Evolutionary conservation across 352 stramenopile genomes (phyloP).

Genomic region (Phytophthora melonis): DNA sequence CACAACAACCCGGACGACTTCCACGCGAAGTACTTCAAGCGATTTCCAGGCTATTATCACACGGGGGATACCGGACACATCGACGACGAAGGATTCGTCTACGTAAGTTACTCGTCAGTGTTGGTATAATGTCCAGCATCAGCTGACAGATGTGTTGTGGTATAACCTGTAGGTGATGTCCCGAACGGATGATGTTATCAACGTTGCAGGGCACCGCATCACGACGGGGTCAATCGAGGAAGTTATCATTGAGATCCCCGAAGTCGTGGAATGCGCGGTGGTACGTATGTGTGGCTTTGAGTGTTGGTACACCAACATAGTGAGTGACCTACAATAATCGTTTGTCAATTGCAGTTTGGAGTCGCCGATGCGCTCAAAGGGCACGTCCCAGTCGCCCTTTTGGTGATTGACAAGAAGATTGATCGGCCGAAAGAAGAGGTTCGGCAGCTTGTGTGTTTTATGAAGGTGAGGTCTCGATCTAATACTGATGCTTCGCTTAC

Average conservation of each 20-base stretch:
- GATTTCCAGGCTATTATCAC: constrained; percentile 91
- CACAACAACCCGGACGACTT: constrained; percentile 90
- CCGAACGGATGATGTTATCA: constrained; percentile 93
- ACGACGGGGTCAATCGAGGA: constrained; percentile 92
- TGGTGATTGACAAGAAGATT: constrained; percentile 58
- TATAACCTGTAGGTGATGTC: constrained; percentile 80
- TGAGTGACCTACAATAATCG: not conserved
- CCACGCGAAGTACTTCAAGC: constrained; percentile 82
- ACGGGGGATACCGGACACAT: constrained; percentile 90
- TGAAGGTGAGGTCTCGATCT: not conserved
- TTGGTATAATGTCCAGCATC: not conserved
- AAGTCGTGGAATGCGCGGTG: constrained; percentile 91
- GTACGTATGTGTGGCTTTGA: constrained; percentile 23
- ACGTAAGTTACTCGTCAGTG: constrained; percentile 43
- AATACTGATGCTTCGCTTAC: constrained; percentile 4
- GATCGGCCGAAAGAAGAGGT: constrained; percentile 47
- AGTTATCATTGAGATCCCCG: constrained; percentile 81
- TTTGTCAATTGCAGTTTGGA: constrained; percentile 45
- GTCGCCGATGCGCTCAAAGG: constrained; percentile 56
- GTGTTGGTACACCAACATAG: too few relatives aligned
- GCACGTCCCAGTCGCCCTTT: constrained; percentile 51
- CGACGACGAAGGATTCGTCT: constrained; percentile 93
- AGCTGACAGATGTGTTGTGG: constrained; percentile 9
- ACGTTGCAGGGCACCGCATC: constrained; percentile 89
- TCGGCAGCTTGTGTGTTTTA: not conserved